Base-by-base conservation (phyloP, 2,329 filamentous ascomycete genomes). In the Fusarium cicatricum region DNA sequence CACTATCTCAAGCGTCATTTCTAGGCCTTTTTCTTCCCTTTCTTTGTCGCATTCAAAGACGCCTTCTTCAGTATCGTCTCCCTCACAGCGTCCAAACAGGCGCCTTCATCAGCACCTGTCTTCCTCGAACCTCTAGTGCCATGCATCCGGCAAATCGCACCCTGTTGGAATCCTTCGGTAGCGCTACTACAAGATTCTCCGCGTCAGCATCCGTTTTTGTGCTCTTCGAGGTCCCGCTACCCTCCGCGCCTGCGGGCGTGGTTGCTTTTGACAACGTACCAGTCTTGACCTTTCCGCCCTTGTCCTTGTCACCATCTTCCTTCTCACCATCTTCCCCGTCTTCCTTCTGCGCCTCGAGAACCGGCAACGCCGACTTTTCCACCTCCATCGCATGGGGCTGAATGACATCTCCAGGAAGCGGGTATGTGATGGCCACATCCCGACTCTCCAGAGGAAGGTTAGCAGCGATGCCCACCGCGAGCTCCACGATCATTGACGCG, bases 391-490 rank as follows among this genome's bases (percentile, higher is more conserved):
- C 82, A 5, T 88, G 84, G 2, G 86, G 79, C 57, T 88, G 82
- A 52, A 98, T 81, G 36, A 81, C 74, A 38, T 90, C 85, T 37
- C 91, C 90, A 0, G 95, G 94, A 52, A 89, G 78, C 46, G 93
- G 92, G 71, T 97, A 97, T 59, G 89, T 86, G 57, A 99, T 89
- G 37, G 87, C 87, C 14, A 99, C 91, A 70, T 98, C 95, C 61
- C 95, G 86, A 65, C 91, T 95, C 75, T 99, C 95, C 33, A 96
- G 78, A 0, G 95, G 94, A 39, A 98, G 78, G 72, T 97, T 96
- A 54, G 89, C 85, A 1, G 91, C 87, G 61, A 99, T 92, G 57
- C 88, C 89, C 26, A 98, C 85, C 0, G 93, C 92, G 44, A 98
- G 83, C 75, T 97, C 93, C 49, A 97, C 84, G 72, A 99, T 98